Evolutionary conservation across 768 basidiomycete species (phyloP).

Genomic region (Boletus reticulatus): DNA sequence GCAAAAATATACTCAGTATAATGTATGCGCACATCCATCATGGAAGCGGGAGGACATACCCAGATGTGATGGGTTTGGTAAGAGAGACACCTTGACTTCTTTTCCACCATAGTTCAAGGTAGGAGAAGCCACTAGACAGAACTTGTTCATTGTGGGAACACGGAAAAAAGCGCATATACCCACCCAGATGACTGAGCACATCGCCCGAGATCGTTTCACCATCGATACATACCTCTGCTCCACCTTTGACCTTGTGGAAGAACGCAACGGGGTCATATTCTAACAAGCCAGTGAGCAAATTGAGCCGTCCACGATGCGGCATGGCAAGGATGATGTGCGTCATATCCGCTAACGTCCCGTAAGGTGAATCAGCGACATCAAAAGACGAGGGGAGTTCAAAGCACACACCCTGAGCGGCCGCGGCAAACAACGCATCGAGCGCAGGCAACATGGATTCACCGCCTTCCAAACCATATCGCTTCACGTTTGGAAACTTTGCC

Average conservation of each 20-base stretch:
- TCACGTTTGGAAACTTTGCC: constrained; percentile 84
- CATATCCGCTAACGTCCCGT: constrained; percentile 50
- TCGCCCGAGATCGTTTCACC: constrained; percentile 73
- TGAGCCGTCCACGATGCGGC: constrained; percentile 87
- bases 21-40: background rate
- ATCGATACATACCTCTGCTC: constrained; percentile 59
- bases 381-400: background rate
- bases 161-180: constrained; percentile 16
- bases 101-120: constrained; percentile 51
- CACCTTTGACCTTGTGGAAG: constrained; percentile 87
- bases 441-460: constrained; percentile 94
- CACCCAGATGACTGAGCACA: constrained; percentile 83
- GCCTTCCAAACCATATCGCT: constrained; percentile 87
- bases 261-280: constrained; percentile 63
- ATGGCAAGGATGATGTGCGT: constrained; percentile 76
- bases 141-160: background rate
- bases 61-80: constrained; percentile 80
- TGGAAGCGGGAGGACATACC: constrained; percentile 34
- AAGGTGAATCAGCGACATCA: background rate
- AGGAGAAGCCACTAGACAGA: constrained; percentile 59
- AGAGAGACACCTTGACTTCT: constrained; percentile 65
- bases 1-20: background rate
- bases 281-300: constrained; percentile 78
- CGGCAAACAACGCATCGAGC: constrained; percentile 69
- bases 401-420: constrained; percentile 55